Evolutionary conservation across 805 yeast species (phyloP).

Genomic region (Komagataella kurtzmanii): DNA sequence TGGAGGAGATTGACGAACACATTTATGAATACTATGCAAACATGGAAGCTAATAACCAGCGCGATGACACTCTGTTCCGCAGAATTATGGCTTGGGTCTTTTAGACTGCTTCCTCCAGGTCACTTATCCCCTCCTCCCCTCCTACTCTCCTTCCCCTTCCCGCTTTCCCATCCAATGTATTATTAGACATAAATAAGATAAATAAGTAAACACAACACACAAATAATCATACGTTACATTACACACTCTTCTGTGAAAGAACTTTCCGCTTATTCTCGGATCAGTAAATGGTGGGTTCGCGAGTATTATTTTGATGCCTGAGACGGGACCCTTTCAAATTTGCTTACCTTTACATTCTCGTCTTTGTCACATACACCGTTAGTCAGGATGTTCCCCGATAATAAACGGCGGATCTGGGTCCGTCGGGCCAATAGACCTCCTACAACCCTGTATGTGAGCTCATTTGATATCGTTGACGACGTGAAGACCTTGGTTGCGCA

Average conservation of each 20-base stretch:
- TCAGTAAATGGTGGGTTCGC: background rate
- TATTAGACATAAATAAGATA: background rate
- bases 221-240: too few species aligned
- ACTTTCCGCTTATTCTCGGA: too few species aligned
- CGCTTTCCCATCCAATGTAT: background rate
- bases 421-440: constrained; percentile 38
- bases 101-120: background rate
- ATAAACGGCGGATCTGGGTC: constrained; percentile 40
- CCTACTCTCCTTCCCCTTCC: background rate
- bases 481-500: constrained; percentile 49
- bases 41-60: constrained; percentile 2
- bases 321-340: background rate
- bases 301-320: background rate
- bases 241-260: background rate
- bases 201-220: background rate
- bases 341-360: background rate
- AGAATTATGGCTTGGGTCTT: background rate
- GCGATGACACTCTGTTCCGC: background rate
- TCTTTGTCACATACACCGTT: background rate
- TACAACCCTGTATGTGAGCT: constrained; percentile 52
- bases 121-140: too few species aligned
- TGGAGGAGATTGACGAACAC: constrained; percentile 25
- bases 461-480: constrained; percentile 68
- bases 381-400: background rate
- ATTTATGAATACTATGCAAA: constrained; percentile 16